phyloP scores from a whole-genome alignment of 768 basidiomycete genomes.

The Leucogyrophana mollusca region DNA sequence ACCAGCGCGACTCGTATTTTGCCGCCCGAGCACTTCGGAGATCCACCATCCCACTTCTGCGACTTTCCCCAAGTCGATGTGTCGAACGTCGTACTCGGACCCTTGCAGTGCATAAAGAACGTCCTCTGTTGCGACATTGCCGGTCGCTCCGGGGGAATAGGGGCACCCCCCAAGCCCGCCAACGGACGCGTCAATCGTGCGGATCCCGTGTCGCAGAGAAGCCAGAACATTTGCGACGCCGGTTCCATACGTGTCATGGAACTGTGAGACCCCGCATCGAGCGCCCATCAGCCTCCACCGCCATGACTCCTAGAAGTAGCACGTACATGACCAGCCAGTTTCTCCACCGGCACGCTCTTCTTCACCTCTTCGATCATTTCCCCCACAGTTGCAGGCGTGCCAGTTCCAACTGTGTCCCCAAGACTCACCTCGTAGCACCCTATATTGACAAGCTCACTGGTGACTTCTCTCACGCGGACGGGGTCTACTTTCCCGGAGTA shows the following conservation, averaged over 20 bases:
- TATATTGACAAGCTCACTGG: conserved; percentile 76
- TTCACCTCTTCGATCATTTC: conserved; percentile 71
- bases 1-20: conserved; percentile 76
- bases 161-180: conserved; percentile 95
- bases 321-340: conserved; percentile 60
- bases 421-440: conserved; percentile 93
- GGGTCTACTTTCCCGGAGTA: conserved; percentile 79
- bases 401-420: conserved; percentile 90
- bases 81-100: conserved; percentile 31
- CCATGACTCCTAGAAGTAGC: conserved; percentile 35
- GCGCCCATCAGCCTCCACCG: not conserved
- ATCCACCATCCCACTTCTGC: conserved; percentile 86
- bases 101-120: conserved; percentile 73
- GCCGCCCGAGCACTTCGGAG: conserved; percentile 58
- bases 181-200: conserved; percentile 80
- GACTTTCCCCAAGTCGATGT: conserved; percentile 62
- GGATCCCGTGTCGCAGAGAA: conserved; percentile 70
- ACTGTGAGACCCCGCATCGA: conserved; percentile 40
- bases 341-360: conserved; percentile 55
- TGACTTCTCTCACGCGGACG: conserved; percentile 61
- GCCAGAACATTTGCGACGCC: conserved; percentile 75
- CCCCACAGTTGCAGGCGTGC: conserved; percentile 66
- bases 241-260: conserved; percentile 89
- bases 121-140: conserved; percentile 93
- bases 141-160: conserved; percentile 93